phyloP scores from a whole-genome alignment of 2,329 filamentous ascomycete genomes.

The Pseudonectria buxi region DNA sequence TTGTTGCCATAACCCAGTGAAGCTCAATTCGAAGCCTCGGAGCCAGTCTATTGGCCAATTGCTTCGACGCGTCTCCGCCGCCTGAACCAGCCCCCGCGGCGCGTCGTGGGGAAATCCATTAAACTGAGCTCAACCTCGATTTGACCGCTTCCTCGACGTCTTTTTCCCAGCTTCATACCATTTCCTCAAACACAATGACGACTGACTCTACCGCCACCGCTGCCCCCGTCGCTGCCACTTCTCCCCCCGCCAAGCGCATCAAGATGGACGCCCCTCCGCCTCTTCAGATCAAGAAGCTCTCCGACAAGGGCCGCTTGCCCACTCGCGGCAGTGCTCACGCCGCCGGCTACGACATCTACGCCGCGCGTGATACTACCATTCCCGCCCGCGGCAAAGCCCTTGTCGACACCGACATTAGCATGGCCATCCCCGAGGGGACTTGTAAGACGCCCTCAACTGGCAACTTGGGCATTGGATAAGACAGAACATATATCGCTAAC shows the following conservation, averaged over 20 bases:
- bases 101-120: constrained; percentile 19
- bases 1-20: no score
- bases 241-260: constrained; percentile 73
- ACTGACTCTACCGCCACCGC: constrained; percentile 18
- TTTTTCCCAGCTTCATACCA: background rate
- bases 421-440: constrained; percentile 83
- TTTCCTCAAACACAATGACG: constrained; percentile 1
- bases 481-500: no score
- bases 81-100: constrained; percentile 17
- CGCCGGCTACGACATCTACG: constrained; percentile 92
- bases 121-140: constrained; percentile 5
- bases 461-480: no score
- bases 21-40: no score
- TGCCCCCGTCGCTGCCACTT: constrained; percentile 42
- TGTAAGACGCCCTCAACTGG: constrained; percentile 52
- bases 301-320: constrained; percentile 69
- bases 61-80: constrained; percentile 5
- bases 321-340: constrained; percentile 85
- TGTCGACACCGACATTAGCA: constrained; percentile 84
- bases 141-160: constrained; percentile 9
- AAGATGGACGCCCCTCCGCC: constrained; percentile 55
- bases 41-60: constrained; percentile 21
- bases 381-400: constrained; percentile 77
- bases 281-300: constrained; percentile 83
- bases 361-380: constrained; percentile 64